Evolutionary conservation across 495 filamentous ascomycete genomes (phyloP).

Genomic region (Aspergillus nanangensis): DNA sequence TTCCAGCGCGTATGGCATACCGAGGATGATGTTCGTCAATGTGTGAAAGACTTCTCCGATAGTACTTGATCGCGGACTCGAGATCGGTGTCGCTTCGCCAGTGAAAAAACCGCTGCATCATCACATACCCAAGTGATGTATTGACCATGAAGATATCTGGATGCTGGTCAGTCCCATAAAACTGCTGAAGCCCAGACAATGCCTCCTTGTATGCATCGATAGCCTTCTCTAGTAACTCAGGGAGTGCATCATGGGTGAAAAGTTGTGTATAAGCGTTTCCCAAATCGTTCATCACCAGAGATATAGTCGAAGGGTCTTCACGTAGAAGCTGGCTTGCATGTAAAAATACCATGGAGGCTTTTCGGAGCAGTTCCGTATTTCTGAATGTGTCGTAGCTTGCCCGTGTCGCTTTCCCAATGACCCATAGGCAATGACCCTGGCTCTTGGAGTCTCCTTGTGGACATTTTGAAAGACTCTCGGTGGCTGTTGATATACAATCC

Average conservation of each 20-base stretch:
- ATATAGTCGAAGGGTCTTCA: neutral
- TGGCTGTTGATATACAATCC: neutral
- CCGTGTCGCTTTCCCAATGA: neutral
- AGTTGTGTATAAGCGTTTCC: slow-evolving; percentile 2
- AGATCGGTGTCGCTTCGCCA: neutral
- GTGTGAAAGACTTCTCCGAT: neutral
- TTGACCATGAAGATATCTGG: slow-evolving; percentile 4
- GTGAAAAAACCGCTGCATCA: neutral
- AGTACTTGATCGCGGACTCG: slow-evolving; percentile 2
- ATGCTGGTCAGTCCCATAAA: neutral
- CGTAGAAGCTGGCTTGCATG: neutral
- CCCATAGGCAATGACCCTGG: neutral
- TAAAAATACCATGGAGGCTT: neutral
- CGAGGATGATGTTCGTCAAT: neutral
- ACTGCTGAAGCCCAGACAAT: neutral
- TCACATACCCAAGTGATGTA: neutral
- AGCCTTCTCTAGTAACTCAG: slow-evolving; percentile 1
- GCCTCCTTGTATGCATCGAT: slow-evolving; percentile 2
- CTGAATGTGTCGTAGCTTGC: neutral
- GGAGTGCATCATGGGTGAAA: neutral
- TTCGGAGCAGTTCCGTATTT: neutral
- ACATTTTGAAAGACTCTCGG: neutral
- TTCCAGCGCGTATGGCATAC: neutral
- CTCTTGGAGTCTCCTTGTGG: neutral
- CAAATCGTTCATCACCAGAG: slow-evolving; percentile 1